phyloP scores from a whole-genome alignment of 2,329 filamentous ascomycete genomes.

The Pseudocercospora crystallina region DNA sequence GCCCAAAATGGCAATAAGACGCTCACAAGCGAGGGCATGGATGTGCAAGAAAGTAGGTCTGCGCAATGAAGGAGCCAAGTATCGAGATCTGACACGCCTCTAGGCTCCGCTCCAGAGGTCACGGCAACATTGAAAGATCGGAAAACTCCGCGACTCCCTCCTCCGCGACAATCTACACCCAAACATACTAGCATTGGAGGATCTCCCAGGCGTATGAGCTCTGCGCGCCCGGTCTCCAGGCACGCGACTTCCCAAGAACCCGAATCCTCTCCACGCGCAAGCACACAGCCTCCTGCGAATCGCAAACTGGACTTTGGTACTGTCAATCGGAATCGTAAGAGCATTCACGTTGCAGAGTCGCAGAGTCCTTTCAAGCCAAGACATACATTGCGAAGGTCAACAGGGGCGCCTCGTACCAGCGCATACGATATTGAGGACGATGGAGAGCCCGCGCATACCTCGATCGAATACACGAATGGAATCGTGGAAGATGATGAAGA shows the following conservation, averaged over 20 bases:
- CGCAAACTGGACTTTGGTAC: constrained; percentile 34
- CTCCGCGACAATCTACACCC: constrained; percentile 58
- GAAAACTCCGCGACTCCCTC: constrained; percentile 49
- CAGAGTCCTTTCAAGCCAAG: constrained; percentile 36
- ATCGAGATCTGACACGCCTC: constrained; percentile 14
- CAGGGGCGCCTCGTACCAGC: constrained; percentile 21
- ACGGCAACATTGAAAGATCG: constrained; percentile 42
- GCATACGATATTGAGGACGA: constrained; percentile 26
- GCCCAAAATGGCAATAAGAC: constrained; percentile 28
- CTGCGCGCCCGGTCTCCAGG: constrained; percentile 49
- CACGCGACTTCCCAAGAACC: constrained; percentile 16
- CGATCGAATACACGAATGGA: constrained; percentile 18
- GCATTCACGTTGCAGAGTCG: constrained; percentile 27
- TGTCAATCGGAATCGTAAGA: constrained; percentile 28
- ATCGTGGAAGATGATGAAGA: constrained; percentile 16
- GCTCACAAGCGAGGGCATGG: constrained; percentile 45
- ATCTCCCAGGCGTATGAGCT: constrained; percentile 63
- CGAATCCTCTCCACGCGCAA: constrained; percentile 8
- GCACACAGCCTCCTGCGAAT: constrained; percentile 30
- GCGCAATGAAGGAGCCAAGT: not conserved
- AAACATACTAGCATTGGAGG: constrained; percentile 59
- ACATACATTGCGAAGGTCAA: constrained; percentile 29
- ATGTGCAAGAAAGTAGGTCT: constrained; percentile 60
- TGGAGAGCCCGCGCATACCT: constrained; percentile 16
- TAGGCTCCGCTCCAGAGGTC: constrained; percentile 54